Conservation (phyloP, 176 grass and related monocot genomes). For the Guadua angustifolia region DNA sequence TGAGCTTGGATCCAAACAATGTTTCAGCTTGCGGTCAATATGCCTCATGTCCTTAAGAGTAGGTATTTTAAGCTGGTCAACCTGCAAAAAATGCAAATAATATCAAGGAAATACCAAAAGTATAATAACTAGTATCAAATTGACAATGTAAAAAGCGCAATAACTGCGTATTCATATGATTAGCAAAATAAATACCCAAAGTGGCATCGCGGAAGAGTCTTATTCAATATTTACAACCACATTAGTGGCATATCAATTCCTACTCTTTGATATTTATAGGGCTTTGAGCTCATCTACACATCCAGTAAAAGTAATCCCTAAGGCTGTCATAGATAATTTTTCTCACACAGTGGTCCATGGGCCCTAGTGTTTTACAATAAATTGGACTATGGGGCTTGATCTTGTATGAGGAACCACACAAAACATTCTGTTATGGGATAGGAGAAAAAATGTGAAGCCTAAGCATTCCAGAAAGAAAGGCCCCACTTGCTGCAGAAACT, state of each 20-base stretch:
- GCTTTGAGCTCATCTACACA: neutral
- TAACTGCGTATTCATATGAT: neutral
- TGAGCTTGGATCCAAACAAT: slow-evolving; percentile 73
- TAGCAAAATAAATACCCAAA: slow-evolving; percentile 10
- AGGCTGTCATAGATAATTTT: neutral
- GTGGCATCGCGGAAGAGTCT: neutral
- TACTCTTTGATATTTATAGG: slow-evolving; percentile 1
- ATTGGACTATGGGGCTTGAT: slow-evolving; percentile 3
- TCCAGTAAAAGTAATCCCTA: slow-evolving; percentile 15
- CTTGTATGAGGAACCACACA: neutral
- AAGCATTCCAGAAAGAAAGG: neutral
- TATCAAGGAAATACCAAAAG: neutral
- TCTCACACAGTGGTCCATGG: neutral
- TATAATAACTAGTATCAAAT: neutral
- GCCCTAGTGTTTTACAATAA: neutral
- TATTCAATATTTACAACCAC: neutral
- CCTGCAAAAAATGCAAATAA: slow-evolving; percentile 46
- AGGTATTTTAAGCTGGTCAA: slow-evolving; percentile 60
- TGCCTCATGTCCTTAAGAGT: slow-evolving; percentile 65
- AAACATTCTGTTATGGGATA: neutral
- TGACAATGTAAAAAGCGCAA: neutral
- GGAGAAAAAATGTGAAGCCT: neutral
- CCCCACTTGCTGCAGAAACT: neutral
- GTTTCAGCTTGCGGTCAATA: slow-evolving; percentile 71
- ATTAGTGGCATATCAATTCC: neutral